Base-by-base conservation (phyloP, 768 basidiomycete genomes). In the Leucocoprinus leucothites region DNA sequence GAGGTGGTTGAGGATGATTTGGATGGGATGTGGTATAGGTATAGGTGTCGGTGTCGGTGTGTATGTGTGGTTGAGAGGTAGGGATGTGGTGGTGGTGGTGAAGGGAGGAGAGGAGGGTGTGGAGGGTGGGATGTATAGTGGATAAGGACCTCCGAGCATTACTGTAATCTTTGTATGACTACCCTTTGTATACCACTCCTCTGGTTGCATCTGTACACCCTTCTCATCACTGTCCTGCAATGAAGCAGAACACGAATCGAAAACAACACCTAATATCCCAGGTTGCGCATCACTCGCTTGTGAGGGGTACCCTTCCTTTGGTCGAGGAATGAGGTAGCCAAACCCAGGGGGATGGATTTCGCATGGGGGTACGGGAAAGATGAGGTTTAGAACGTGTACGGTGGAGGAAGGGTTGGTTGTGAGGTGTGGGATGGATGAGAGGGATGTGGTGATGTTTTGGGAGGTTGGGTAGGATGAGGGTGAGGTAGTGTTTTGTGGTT, bases 281-380 rank as follows among this genome's bases (percentile, higher is more conserved):
- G 76, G 67, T 3, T 57, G 46, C 2, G 51, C 57, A 22, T 55
- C 14, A 14, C 53, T 38, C 19, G 56, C 45, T 16, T 61, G 49
- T 11, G 58, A 53, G n/a, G 69, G 63, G 60, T 90, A 88, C 19
- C 77, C 86, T 3, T 67, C 67, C 28, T 69, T 71, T 0, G 89
- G 84, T 14, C 94, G 89, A 0, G 95, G 94, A 50, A 97, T 80
- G 64, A 99, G 86, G 73, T 94, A 98, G 8, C 96, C 96, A 66
- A 98, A 99, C 3, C 96, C 96, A 1, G 78, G 77, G 0, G 94
- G 93, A 61, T 93, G 88, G 47, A 95, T 77, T 21, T 66, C 56
- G 53, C 71, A 64, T 21, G 73, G 67, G 26, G 79, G 65, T 26
- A 67, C 65, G 42, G 84, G 73, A 73, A 96, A 98, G 59, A 98